Base-by-base conservation (phyloP, 768 basidiomycete genomes). In the Postia placenta region DNA sequence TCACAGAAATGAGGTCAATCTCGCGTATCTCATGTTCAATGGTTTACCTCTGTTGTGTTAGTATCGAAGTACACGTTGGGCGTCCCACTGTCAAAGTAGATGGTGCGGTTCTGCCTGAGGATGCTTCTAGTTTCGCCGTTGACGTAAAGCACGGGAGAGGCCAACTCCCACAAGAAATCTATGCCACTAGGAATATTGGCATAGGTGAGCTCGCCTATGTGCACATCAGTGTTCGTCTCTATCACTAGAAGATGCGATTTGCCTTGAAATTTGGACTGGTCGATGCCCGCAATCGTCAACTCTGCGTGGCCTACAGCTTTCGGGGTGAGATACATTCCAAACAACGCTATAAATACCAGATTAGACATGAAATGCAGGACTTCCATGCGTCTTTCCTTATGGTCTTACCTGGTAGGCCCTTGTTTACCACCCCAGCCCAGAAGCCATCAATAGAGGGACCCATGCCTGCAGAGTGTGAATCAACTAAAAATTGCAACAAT, bases 51-150 rank as follows among this genome's bases (percentile, higher is more conserved):
- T 6, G 79, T 66, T n/a, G 75, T 78, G 28, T 61, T 59, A 22
- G 74, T 72, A 36, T 72, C 66, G 49, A 80, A 76, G n/a, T 79
- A 59, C 30, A 81, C 60, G 57, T 80, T 80, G 56, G 75, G 76
- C 22, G 78, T 80, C 28, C 80, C 77, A 50, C 73, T 74, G 60
- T 81, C 78, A 53, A 80, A 80, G 41, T 80, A 75, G 56, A 80
- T 68, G 43, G 55, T 70, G 25, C 75, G 70, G 36, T 57, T 56
- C 11, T 61, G 58, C 43, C 69, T 69, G 42, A 80, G 61, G 7
- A 68, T 47, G 9, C 67, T 63, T 7, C 64, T 76, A 2, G 76
- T 75, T 59, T 73, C 68, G 20, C 78, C 78, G 50, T 81, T 81
- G 39, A 81, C 76, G 22, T 62, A 70, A 38, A 80, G 62, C 25